phyloP scores from a whole-genome alignment of 2,329 filamentous ascomycete species.

The Truncatella angustata region DNA sequence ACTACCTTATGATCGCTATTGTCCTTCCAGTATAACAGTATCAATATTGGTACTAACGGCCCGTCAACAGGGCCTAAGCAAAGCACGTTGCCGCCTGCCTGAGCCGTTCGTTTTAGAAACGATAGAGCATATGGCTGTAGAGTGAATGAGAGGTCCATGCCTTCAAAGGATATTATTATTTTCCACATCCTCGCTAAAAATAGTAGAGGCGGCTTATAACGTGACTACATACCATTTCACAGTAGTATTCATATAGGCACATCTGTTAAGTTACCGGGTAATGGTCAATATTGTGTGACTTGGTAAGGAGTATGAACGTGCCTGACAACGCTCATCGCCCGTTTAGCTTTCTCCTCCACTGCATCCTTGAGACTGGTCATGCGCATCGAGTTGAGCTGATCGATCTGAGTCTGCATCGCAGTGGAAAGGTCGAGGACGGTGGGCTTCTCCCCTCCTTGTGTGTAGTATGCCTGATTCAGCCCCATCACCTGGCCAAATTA shows the following conservation, averaged over 20 bases:
- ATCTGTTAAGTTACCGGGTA: no score
- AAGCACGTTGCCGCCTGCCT: slow-evolving; percentile 12
- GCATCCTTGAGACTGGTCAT: not conserved
- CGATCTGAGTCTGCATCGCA: slow-evolving; percentile 16
- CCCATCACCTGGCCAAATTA: slow-evolving; percentile 13
- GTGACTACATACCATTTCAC: slow-evolving; percentile 13
- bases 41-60: slow-evolving; percentile 10
- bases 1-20: slow-evolving; percentile 13
- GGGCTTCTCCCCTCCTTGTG: slow-evolving; percentile 15
- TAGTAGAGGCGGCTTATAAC: slow-evolving; percentile 7
- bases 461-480: slow-evolving; percentile 19
- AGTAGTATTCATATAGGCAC: slow-evolving; percentile 14
- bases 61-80: slow-evolving; percentile 10
- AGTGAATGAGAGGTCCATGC: slow-evolving; percentile 12
- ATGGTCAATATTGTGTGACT: no score
- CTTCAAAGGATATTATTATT: slow-evolving; percentile 11
- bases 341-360: slow-evolving; percentile 1
- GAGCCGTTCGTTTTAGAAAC: slow-evolving; percentile 3
- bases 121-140: slow-evolving; percentile 15
- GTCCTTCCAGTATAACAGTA: slow-evolving; percentile 13
- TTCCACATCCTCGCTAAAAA: not conserved
- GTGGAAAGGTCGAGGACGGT: slow-evolving; percentile 17
- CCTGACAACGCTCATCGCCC: no score
- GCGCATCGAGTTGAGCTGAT: slow-evolving; percentile 14
- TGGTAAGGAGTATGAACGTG: no score